Evolutionary conservation across 208 protist species (phyloP), one percentile per base, ranked within the genome.

Genomic region (Herpetomonas tarakana): DNA sequence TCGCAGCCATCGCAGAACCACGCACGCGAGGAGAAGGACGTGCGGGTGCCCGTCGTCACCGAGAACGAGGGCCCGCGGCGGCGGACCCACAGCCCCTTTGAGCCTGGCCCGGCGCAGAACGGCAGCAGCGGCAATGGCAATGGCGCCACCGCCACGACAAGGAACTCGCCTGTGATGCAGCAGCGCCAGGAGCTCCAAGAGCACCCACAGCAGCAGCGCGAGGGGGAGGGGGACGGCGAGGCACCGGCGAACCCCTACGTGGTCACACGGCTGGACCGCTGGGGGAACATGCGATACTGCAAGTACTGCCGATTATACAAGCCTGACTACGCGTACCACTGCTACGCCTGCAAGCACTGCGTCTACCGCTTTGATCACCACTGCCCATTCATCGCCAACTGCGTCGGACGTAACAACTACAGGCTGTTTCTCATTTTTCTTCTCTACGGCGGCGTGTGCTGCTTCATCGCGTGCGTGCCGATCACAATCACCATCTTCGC

Each of bases 281-380:
- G 62, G 25, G 76, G 81, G 2, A 22, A 68, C n/a, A 49, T 88
- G 7, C 84, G 85, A 1, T 89, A 71, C 73, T 96, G 91, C 62
- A 21, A 28, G 0, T 25, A 41, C 2, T 96, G 91, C 67, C 25
- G 70, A 4, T 63, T 77, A 57, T 91, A 76, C 76, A 92, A 94
- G 63, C 88, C 87, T 11, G 80, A 86, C 27, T 29, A 71, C 28
- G 81, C 85, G 22, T 78, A 95, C 52, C 92, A 97, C 81, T 97
- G 92, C 74, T 55, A 65, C 25, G 35, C 56, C 9, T 97, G 92
- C 63, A 21, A 71, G 30, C 60, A 65, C 22, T 97, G 92, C 62
- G 83, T 95, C 14, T 76, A 75, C 41, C 39, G 75, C 52, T 91
- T 96, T 78, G 92, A 97, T 67, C 92, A 97, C 63, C 92, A 97